A percentile compares a stretch with the other conserved stretches of the same genome.
These are phyloP conservation scores for Kodamaea fungicola DNA, from an alignment of 1,139 yeast genomes.

Conservation along the genomic window DNA sequence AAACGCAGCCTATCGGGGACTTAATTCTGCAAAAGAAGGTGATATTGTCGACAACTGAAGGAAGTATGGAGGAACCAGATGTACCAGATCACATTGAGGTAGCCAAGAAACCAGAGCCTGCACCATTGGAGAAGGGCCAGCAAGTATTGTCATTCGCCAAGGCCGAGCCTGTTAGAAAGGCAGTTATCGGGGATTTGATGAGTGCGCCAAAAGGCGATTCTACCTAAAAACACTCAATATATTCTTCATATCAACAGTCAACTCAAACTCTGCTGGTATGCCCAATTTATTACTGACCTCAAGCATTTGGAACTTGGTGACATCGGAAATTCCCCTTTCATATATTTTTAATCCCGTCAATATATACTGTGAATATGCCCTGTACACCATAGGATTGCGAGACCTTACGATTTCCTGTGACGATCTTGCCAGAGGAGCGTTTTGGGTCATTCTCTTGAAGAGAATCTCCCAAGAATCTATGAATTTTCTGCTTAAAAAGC, in stretches of 20 bases:
- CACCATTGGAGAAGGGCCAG: constrained; percentile 36
- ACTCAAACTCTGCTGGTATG: constrained; percentile 15
- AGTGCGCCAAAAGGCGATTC: constrained; percentile 8
- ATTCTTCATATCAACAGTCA: constrained; percentile 28
- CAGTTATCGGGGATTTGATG: constrained; percentile 35
- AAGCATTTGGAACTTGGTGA: constrained; percentile 27
- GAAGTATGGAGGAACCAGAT: constrained; percentile 9
- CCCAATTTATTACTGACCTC: constrained; percentile 24
- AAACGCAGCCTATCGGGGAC: constrained; percentile 51
- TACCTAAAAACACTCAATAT: constrained; percentile 26
- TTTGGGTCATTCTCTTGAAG: constrained; percentile 10
- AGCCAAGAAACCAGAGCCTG: constrained; percentile 1
- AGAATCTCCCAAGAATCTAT: constrained; percentile 36
- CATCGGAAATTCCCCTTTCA: constrained; percentile 32
- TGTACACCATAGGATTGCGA: constrained; percentile 15
- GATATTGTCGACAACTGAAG: constrained; percentile 5
- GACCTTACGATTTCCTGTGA: neutral
- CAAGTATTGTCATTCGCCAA: constrained; percentile 23
- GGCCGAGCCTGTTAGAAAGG: constrained; percentile 25
- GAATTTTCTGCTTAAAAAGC: constrained; percentile 33
- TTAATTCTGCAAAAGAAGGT: constrained; percentile 28
- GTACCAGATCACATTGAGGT: constrained; percentile 7
- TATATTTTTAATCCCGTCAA: constrained; percentile 31
- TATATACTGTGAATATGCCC: constrained; percentile 21
- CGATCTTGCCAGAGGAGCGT: neutral